phyloP scores from a whole-genome alignment of 169 alveolate species.

The Plasmodium gonderi region DNA sequence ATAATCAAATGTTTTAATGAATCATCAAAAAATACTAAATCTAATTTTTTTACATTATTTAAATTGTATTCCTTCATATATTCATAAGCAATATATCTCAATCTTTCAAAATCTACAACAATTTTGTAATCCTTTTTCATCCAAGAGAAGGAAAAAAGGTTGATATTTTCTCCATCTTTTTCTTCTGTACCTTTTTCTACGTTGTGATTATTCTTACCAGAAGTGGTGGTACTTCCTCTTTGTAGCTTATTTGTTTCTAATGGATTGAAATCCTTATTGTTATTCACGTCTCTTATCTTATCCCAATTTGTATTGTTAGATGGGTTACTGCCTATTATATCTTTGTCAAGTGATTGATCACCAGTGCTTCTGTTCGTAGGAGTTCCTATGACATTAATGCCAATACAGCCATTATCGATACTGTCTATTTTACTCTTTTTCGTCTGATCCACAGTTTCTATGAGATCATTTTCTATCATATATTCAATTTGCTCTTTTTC shows the following conservation, averaged over 20 bases:
- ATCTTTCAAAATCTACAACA: slow-evolving; percentile 85
- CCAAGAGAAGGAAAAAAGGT: slow-evolving; percentile 61
- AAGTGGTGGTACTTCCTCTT: not conserved
- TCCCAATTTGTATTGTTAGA: not conserved
- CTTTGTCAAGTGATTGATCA: not conserved
- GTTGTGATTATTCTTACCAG: not conserved
- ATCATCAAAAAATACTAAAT: slow-evolving; percentile 96
- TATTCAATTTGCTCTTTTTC: slow-evolving; percentile 63
- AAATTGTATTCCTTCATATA: slow-evolving; percentile 92
- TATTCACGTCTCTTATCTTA: not conserved
- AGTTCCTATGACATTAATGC: not conserved
- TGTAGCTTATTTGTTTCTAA: not conserved
- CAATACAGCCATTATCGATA: not conserved
- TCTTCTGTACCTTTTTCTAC: not conserved
- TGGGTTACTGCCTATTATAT: not conserved
- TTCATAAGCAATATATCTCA: slow-evolving; percentile 88
- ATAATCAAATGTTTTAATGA: slow-evolving; percentile 95
- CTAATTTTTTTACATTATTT: slow-evolving; percentile 92
- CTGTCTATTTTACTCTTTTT: not conserved
- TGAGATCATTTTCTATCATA: slow-evolving; percentile 72
- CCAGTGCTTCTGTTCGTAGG: not conserved
- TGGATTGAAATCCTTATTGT: not conserved
- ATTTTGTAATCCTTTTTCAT: slow-evolving; percentile 85
- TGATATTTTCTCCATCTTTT: slow-evolving; percentile 17
- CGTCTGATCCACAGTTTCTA: slow-evolving; percentile 18